Conservation (phyloP, 441 rosid species). For the Arabidopsis hybrid region DNA sequence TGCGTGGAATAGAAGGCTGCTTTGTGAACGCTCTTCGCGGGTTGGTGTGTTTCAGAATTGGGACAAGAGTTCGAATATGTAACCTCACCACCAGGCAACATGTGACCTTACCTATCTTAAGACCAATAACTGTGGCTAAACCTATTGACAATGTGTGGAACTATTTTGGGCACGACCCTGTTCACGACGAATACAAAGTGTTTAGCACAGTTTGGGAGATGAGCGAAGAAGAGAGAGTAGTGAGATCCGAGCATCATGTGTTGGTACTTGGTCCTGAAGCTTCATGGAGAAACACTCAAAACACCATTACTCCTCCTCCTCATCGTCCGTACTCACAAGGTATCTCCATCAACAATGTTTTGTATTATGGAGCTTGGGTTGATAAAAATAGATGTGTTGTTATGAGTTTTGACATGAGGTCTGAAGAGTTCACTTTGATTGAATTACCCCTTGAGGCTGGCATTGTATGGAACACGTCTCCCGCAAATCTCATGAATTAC, state of each 20-base stretch:
- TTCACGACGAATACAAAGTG: constrained; percentile 10
- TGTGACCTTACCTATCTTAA: background rate
- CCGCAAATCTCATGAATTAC: background rate
- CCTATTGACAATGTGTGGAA: background rate
- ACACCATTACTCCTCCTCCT: background rate
- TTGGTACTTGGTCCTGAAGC: constrained; percentile 7
- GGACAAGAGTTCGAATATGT: background rate
- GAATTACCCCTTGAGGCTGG: background rate
- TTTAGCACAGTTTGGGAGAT: background rate
- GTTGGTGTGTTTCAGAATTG: background rate
- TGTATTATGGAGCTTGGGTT: background rate
- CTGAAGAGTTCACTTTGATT: background rate
- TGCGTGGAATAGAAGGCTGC: background rate
- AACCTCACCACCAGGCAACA: background rate
- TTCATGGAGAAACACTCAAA: background rate
- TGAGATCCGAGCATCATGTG: background rate
- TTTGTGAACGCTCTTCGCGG: background rate
- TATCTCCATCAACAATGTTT: background rate
- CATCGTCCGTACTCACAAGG: background rate
- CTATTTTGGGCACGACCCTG: background rate
- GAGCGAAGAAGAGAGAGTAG: background rate
- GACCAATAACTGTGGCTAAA: background rate
- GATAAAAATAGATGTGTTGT: background rate
- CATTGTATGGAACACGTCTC: background rate
- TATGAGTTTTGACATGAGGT: background rate